These are phyloP conservation scores for Aspergillus heteromorphus DNA, from an alignment of 495 filamentous ascomycete species.

Conservation along the genomic window DNA sequence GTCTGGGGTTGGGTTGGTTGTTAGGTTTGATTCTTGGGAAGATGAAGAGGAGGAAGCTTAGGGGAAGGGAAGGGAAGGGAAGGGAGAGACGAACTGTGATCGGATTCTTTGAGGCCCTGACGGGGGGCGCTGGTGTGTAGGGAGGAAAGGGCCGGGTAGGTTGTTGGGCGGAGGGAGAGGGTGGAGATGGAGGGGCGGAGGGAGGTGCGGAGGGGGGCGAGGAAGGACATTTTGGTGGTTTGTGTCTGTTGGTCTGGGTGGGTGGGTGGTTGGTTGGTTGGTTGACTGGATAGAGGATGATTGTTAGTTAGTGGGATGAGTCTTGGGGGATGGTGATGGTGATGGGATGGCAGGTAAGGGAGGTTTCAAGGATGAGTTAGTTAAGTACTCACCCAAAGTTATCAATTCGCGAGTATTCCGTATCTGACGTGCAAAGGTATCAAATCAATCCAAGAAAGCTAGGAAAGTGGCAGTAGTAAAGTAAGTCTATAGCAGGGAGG, in stretches of 20 bases:
- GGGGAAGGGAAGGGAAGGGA: not conserved
- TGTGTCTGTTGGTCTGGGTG: not conserved
- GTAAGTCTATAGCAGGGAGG: no score
- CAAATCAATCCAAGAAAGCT: no score
- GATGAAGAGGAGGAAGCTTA: not conserved
- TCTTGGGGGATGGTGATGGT: no score
- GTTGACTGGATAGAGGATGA: not conserved
- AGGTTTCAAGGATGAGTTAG: no score
- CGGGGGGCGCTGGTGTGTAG: conserved; percentile 29
- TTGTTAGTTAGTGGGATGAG: not conserved
- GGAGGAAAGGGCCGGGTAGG: conserved; percentile 4
- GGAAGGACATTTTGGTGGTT: conserved; percentile 26
- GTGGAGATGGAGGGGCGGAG: conserved; percentile 5
- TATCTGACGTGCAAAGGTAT: no score
- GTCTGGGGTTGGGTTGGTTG: conserved; percentile 19
- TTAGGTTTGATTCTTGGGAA: not conserved
- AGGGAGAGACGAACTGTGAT: conserved; percentile 20
- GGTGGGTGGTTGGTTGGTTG: not conserved
- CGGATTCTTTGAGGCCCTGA: conserved; percentile 28
- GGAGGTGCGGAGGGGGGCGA: conserved; percentile 24
- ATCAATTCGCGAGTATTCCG: no score
- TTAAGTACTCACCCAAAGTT: no score
- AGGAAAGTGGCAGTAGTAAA: no score
- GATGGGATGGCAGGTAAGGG: no score
- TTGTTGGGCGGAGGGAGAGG: conserved; percentile 7